Conservation (phyloP, 2,329 filamentous ascomycete genomes). For the Chaetomium sp. region DNA sequence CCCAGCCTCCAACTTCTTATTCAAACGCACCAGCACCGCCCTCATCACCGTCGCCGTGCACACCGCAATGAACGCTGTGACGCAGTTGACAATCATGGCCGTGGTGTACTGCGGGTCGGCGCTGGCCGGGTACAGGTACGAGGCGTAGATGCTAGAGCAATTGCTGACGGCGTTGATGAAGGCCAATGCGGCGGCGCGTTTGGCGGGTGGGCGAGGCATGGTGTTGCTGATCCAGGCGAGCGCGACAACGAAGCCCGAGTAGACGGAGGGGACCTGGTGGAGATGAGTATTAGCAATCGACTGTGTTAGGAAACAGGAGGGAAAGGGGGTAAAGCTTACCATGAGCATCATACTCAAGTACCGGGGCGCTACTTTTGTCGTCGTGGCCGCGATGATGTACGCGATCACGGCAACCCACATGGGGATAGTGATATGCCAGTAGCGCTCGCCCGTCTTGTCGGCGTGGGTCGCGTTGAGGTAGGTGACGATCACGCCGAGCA, state of each 20-base stretch:
- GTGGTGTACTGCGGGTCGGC: slow-evolving; percentile 40
- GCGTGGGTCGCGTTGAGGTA: slow-evolving; percentile 64
- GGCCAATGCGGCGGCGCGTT: slow-evolving; percentile 62
- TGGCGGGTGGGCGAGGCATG: slow-evolving; percentile 67
- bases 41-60: slow-evolving; percentile 56
- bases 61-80: slow-evolving; percentile 58
- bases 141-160: slow-evolving; percentile 61
- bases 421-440: slow-evolving; percentile 59
- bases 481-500: slow-evolving; percentile 54
- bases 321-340: slow-evolving; percentile 27
- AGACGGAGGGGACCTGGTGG: slow-evolving; percentile 47
- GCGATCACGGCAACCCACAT: slow-evolving; percentile 54
- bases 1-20: slow-evolving; percentile 62
- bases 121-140: slow-evolving; percentile 57
- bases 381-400: slow-evolving; percentile 63
- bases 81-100: slow-evolving; percentile 64
- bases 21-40: slow-evolving; percentile 57
- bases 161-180: slow-evolving; percentile 72
- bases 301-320: background rate
- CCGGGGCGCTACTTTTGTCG: slow-evolving; percentile 51
- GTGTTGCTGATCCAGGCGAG: slow-evolving; percentile 72
- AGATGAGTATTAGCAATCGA: background rate
- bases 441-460: slow-evolving; percentile 64
- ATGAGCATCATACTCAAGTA: slow-evolving; percentile 71
- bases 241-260: slow-evolving; percentile 60